Evolutionary conservation across 1,284 basidiomycete genomes (phyloP).

Genomic region (Rhodotorula sp.): DNA sequence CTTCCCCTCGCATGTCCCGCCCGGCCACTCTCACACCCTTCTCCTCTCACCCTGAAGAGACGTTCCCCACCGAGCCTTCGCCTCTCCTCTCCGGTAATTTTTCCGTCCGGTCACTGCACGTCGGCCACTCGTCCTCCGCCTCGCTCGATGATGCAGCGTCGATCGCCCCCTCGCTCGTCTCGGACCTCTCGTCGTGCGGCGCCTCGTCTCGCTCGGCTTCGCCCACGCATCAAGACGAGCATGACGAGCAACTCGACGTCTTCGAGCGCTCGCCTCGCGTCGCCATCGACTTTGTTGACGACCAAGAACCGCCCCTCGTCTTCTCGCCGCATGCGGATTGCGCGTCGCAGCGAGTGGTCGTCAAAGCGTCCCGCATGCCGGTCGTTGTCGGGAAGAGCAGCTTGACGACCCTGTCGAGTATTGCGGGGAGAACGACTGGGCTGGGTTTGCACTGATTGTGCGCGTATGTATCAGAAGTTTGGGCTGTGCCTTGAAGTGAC

Average conservation of each 20-base stretch:
- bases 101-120: not conserved
- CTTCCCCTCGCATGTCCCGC: conserved; percentile 20
- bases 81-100: conserved; percentile 1
- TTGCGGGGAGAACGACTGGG: not conserved
- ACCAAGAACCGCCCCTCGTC: not conserved
- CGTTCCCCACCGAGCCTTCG: conserved; percentile 19
- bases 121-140: not conserved
- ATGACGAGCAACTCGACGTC: not conserved
- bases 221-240: not conserved
- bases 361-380: conserved; percentile 4
- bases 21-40: not conserved
- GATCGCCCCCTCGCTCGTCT: conserved; percentile 15
- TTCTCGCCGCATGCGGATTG: not conserved
- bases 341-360: not conserved
- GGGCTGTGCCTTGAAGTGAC: too few relatives aligned
- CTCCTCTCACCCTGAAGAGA: not conserved
- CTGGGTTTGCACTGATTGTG: too few relatives aligned
- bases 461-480: too few relatives aligned
- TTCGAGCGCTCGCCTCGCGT: not conserved
- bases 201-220: conserved; percentile 10
- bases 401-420: not conserved
- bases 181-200: conserved; percentile 12
- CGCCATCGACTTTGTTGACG: not conserved
- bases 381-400: not conserved
- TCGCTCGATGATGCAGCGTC: conserved; percentile 8